Base-by-base conservation (phyloP, 1,284 basidiomycete genomes). In the Hymenochaete sp. region DNA sequence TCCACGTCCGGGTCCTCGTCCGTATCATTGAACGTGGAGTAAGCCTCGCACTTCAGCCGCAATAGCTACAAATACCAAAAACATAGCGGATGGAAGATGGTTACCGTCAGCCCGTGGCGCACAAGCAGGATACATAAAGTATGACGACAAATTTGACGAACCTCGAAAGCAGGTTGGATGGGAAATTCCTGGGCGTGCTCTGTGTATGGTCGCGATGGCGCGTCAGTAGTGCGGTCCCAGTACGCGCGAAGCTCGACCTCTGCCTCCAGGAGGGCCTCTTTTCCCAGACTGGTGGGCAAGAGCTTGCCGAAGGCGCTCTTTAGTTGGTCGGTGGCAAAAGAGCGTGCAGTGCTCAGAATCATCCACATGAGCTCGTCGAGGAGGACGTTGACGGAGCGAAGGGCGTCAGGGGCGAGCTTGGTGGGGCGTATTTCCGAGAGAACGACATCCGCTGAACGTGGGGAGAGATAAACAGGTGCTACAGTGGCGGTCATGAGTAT, bases 341-440 rank as follows among this genome's bases (percentile, higher is more conserved):
- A 84, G 52, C 77, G 70, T 2, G 91, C 69, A n/a, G 73, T 67
- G 47, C 66, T 67, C 55, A 96, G 69, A 48, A 92, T 73, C 46
- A 70, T 77, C 63, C 79, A 75, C 47, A 97, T 70, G 49, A 95
- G 73, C 64, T 96, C 93, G 64, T 96, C 92, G 50, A 96, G 76
- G 38, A 93, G 67, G 52, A 80, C 75, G 62, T 96, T 95, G 67
- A 95, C 75, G 49, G 77, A 73, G 47, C 67, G 68, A 42, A 95
- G 75, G 13, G 87, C 81, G 35, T 87, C 78, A 13, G 72, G 59
- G 49, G 79, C 77, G 60, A 93, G 75, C 58, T 80, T 83, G 52
- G 88, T 91, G n/a, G 89, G 89, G 24, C 90, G 80, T 48, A 92
- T 77, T 56, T 93, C 90, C 47, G 87, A 91, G 42, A 96, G 79